A percentile compares a stretch with the other conserved stretches of the same genome.
These are phyloP conservation scores for Vitis hybrid DNA, from an alignment of 177 flowering plant species.

Conservation along the genomic window DNA sequence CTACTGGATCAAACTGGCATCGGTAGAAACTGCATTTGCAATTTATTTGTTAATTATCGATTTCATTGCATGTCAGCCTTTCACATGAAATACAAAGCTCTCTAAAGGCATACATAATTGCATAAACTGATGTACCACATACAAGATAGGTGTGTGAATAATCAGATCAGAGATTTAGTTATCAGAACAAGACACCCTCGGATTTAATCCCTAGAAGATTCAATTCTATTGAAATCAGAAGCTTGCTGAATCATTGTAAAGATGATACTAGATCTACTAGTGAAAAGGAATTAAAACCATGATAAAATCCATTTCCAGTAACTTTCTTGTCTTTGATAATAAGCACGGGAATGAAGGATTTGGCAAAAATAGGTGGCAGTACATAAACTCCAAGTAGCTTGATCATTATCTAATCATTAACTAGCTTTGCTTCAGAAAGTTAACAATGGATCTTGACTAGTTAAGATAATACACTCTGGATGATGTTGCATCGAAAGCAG, in stretches of 20 bases:
- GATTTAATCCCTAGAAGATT: too few species aligned
- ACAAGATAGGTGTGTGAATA: too few species aligned
- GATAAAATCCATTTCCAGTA: background rate
- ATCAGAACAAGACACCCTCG: too few species aligned
- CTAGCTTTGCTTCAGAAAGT: background rate
- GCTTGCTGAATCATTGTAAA: too few species aligned
- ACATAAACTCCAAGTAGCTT: background rate
- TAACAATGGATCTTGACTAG: background rate
- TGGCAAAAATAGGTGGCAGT: background rate
- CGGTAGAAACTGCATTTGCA: slow-evolving; percentile 53
- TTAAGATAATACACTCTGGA: background rate
- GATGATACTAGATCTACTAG: too few species aligned
- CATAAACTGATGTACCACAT: too few species aligned
- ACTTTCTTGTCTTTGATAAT: background rate
- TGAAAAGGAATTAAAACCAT: background rate
- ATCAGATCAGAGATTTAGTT: too few species aligned
- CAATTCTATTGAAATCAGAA: too few species aligned
- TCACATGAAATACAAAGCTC: too few species aligned
- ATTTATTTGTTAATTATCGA: background rate
- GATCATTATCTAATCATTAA: background rate
- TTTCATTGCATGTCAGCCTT: too few species aligned
- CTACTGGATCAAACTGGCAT: slow-evolving; percentile 54
- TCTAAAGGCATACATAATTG: too few species aligned
- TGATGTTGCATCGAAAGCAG: background rate
- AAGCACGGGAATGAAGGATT: background rate